phyloP scores from a whole-genome alignment of 192 early-diverging fungal genomes.

The Coemansia sp. region DNA sequence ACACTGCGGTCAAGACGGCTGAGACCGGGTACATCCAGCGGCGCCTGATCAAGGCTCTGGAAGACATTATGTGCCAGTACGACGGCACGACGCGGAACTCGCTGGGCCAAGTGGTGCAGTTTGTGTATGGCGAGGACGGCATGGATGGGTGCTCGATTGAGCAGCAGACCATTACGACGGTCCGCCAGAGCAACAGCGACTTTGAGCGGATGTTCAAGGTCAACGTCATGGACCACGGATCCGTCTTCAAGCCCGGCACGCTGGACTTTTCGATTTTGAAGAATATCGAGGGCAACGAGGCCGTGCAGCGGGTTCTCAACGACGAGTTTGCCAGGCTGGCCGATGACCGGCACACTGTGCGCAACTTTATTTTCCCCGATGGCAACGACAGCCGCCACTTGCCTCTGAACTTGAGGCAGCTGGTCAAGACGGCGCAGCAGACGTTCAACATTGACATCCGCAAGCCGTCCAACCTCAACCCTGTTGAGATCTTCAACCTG shows the following conservation, averaged over 20 bases:
- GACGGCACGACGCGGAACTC: constrained; percentile 97
- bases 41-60: constrained; percentile 95
- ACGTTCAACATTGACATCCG: constrained; percentile 81
- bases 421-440: constrained; percentile 89
- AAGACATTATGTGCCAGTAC: constrained; percentile 97
- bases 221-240: constrained; percentile 69
- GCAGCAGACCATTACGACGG: constrained; percentile 69
- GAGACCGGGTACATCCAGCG: constrained; percentile 99
- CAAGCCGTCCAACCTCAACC: constrained; percentile 84
- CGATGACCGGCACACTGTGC: constrained; percentile 72
- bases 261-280: constrained; percentile 72
- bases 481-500: constrained; percentile 72
- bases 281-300: constrained; percentile 73
- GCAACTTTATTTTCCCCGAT: constrained; percentile 76
- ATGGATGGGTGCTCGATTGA: constrained; percentile 94
- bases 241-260: constrained; percentile 65
- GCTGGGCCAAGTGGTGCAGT: constrained; percentile 89
- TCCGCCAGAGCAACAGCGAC: constrained; percentile 63
- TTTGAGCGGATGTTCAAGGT: constrained; percentile 82
- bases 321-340: constrained; percentile 76
- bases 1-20: constrained; percentile 99
- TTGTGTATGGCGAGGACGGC: constrained; percentile 97
- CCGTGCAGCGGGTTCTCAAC: constrained; percentile 71
- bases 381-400: constrained; percentile 79
- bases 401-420: constrained; percentile 84